A percentile compares a stretch with the other conserved stretches of the same genome.
Evolutionary conservation across 202 grass and related monocot genomes (phyloP).

Genomic region (Bolboschoenoplectus hybrid): DNA sequence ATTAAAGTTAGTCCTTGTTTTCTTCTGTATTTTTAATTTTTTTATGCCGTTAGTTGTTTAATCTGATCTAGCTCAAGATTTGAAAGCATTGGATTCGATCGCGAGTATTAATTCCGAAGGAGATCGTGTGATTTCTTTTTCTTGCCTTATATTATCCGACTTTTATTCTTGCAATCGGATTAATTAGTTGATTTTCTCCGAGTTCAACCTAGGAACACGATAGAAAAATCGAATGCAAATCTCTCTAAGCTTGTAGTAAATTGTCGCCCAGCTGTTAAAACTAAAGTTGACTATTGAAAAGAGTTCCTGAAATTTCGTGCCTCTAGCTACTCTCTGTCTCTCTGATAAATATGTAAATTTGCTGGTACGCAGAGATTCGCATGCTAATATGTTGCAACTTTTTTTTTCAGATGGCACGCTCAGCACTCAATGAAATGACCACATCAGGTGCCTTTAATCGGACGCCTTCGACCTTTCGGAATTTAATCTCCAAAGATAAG

Average conservation of each 20-base stretch:
- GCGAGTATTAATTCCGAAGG: neutral
- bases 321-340: neutral
- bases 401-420: slow-evolving; percentile 63
- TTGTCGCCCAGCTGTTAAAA: neutral
- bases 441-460: slow-evolving; percentile 72
- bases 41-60: neutral
- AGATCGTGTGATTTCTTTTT: neutral
- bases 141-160: neutral
- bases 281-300: neutral
- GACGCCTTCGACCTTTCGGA: slow-evolving; percentile 76
- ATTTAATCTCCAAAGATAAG: slow-evolving; percentile 67
- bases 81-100: neutral
- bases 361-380: neutral
- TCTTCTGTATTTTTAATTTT: neutral
- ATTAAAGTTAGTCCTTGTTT: slow-evolving; percentile 38
- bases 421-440: slow-evolving; percentile 78
- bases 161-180: neutral
- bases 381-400: neutral
- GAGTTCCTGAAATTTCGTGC: neutral
- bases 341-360: neutral
- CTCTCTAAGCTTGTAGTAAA: neutral
- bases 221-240: neutral
- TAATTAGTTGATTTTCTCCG: slow-evolving; percentile 20
- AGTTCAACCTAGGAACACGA: neutral
- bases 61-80: slow-evolving; percentile 13